Evolutionary conservation across 2,329 filamentous ascomycete species (phyloP), one percentile per base, ranked within the genome.

Genomic region (Calonectria fujianensis): DNA sequence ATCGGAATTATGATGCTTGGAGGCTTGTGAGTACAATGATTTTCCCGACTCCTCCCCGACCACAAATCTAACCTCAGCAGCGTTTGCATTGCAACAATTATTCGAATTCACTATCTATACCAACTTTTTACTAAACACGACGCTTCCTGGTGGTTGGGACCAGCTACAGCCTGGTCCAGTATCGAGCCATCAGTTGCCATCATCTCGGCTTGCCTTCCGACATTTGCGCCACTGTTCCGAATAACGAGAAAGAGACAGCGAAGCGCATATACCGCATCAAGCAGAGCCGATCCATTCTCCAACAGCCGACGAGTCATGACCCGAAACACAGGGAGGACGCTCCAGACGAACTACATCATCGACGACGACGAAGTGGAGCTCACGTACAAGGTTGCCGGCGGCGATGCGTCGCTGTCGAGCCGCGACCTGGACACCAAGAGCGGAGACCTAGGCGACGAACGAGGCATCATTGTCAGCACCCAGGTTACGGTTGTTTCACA

Each of bases 181-280:
- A 75, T 75, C 63, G 73, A 76, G 37, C 73, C 75, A 9, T 74
- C 73, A 9, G 73, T 76, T 1, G 73, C 45, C 41, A 73, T 76
- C 70, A 69, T 76, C 27, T 76, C 73, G 7, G 75, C 75, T 35
- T 76, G 75, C 24, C 70, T 76, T 18, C 75, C 75, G 4, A 76
- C 75, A 3, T 76, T 69, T 41, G 75, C 75, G 8, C 75, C 75
- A 3, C 70, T 76, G 4, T 75, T 75, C 48, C 70, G 72, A 37
- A 31, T 74, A 27, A 69, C 51, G 37, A 54, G 48, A 45, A 63
- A 41, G n/a, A 61, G 20, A 24, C 29, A 51, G 10, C 7, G 24
- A 2, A 68, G 41, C 59, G 54, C n/a, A 52, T 64, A 24, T 61
- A 68, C 63, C 37, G 67, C 27, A n/a, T 63, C 24, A 35, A 24